Percentiles rank a stretch among this genome's conserved stretches.
These are phyloP conservation scores for Exserohilum rostratum DNA, from an alignment of 2,329 filamentous ascomycete species.

Conservation along the genomic window DNA sequence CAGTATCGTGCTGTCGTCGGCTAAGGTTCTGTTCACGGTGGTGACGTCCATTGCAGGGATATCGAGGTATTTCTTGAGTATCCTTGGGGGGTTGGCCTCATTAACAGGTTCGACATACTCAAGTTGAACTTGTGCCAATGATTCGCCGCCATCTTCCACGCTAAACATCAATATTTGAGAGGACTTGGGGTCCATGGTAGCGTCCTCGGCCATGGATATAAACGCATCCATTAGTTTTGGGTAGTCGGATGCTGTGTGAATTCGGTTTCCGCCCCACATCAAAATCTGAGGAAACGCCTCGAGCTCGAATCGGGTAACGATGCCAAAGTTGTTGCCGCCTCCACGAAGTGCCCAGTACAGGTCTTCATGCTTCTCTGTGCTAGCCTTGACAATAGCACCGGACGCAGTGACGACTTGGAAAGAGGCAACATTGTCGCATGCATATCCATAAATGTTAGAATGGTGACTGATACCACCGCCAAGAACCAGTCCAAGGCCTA, in stretches of 20 bases:
- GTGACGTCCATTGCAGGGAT: constrained; percentile 23
- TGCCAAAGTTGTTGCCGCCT: constrained; percentile 42
- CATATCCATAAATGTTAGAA: constrained; percentile 28
- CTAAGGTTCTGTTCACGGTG: constrained; percentile 23
- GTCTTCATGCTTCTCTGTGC: too few relatives aligned
- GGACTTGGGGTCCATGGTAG: constrained; percentile 29
- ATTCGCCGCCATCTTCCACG: constrained; percentile 18
- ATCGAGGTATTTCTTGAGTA: constrained; percentile 22
- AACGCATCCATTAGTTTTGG: constrained; percentile 6
- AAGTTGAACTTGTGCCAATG: constrained; percentile 22
- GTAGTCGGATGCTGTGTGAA: constrained; percentile 10
- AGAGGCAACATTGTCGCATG: constrained; percentile 40
- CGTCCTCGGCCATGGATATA: constrained; percentile 14
- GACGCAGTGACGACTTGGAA: constrained; percentile 48
- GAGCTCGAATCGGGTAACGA: constrained; percentile 38
- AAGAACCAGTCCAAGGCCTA: constrained; percentile 40
- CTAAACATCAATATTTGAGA: constrained; percentile 25
- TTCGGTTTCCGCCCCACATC: constrained; percentile 20
- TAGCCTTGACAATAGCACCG: constrained; percentile 38
- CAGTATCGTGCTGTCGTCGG: constrained; percentile 33
- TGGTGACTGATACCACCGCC: constrained; percentile 34
- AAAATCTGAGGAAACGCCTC: constrained; percentile 7
- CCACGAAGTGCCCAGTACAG: constrained; percentile 48
- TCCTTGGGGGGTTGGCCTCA: constrained; percentile 31
- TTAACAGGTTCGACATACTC: constrained; percentile 22